phyloP scores from a whole-genome alignment of 495 filamentous ascomycete species.

The Podospora pseudocomata region DNA sequence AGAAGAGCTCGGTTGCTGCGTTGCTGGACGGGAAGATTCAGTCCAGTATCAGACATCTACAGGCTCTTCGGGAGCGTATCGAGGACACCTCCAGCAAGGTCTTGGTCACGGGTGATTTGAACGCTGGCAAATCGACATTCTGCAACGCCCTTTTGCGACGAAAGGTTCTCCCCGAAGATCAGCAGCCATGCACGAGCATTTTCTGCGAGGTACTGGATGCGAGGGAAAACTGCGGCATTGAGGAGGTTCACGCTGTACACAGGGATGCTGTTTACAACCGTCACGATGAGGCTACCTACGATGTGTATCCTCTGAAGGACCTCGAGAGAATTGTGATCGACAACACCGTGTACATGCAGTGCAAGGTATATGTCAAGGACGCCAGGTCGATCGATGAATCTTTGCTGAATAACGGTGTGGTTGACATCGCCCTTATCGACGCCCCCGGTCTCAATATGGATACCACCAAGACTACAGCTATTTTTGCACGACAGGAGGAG shows the following conservation, averaged over 20 bases:
- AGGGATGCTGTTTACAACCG: slow-evolving; percentile 75
- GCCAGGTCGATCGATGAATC: slow-evolving; percentile 88
- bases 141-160: slow-evolving; percentile 92
- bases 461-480: slow-evolving; percentile 91
- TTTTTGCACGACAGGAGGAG: slow-evolving; percentile 95
- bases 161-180: slow-evolving; percentile 92
- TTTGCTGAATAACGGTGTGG: slow-evolving; percentile 92
- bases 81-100: slow-evolving; percentile 98
- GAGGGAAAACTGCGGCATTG: slow-evolving; percentile 80
- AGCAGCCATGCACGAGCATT: slow-evolving; percentile 97
- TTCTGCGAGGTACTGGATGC: slow-evolving; percentile 97
- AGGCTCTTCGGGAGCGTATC: slow-evolving; percentile 83
- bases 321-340: slow-evolving; percentile 88
- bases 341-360: slow-evolving; percentile 81
- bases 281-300: slow-evolving; percentile 89
- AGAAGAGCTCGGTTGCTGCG: slow-evolving; percentile 84
- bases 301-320: slow-evolving; percentile 70
- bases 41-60: slow-evolving; percentile 85
- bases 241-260: slow-evolving; percentile 94
- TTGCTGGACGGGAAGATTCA: slow-evolving; percentile 90
- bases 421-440: slow-evolving; percentile 96
- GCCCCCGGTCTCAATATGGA: slow-evolving; percentile 94
- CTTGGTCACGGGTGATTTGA: slow-evolving; percentile 92
- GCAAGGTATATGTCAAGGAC: slow-evolving; percentile 95
- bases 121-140: slow-evolving; percentile 97